Evolutionary conservation across 1,284 basidiomycete genomes (phyloP).

Genomic region (Cryptococcus sp.): DNA sequence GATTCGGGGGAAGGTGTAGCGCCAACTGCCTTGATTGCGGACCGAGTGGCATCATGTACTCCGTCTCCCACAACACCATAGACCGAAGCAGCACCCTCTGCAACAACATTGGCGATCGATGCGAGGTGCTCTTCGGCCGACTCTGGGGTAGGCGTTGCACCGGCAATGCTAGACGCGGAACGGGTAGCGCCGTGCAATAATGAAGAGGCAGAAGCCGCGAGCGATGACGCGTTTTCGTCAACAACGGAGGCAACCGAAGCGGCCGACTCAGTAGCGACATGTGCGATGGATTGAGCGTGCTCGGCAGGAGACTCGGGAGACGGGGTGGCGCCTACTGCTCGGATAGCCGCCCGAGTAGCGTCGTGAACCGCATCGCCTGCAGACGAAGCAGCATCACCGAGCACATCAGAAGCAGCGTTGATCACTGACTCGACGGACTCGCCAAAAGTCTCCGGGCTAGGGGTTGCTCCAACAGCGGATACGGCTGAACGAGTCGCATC

Average conservation of each 20-base stretch:
- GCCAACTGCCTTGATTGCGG: constrained; percentile 14
- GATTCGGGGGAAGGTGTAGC: constrained; percentile 25
- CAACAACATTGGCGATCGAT: constrained; percentile 14
- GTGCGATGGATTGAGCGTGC: constrained; percentile 15
- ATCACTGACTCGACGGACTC: constrained; percentile 25
- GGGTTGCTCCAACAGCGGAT: constrained; percentile 29
- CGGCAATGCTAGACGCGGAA: constrained; percentile 18
- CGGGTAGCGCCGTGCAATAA: constrained; percentile 23
- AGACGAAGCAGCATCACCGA: constrained; percentile 17
- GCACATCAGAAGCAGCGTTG: constrained; percentile 12
- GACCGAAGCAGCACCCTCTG: constrained; percentile 13
- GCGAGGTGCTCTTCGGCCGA: constrained; percentile 15
- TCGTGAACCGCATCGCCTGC: constrained; percentile 16
- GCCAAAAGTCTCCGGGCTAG: constrained; percentile 25
- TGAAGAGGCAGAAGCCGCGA: constrained; percentile 14
- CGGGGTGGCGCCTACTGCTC: constrained; percentile 26
- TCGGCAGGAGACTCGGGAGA: constrained; percentile 28
- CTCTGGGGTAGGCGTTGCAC: constrained; percentile 25
- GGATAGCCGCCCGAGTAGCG: constrained; percentile 17
- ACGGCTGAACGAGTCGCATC: constrained; percentile 20
- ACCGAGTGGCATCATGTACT: constrained; percentile 21
- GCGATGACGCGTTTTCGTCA: constrained; percentile 6
- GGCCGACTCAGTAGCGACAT: constrained; percentile 13
- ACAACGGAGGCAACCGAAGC: constrained; percentile 10
- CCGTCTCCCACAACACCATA: constrained; percentile 14